phyloP scores from a whole-genome alignment of 192 early-diverging fungal genomes.

The Gorgonomyces haynaldii region DNA sequence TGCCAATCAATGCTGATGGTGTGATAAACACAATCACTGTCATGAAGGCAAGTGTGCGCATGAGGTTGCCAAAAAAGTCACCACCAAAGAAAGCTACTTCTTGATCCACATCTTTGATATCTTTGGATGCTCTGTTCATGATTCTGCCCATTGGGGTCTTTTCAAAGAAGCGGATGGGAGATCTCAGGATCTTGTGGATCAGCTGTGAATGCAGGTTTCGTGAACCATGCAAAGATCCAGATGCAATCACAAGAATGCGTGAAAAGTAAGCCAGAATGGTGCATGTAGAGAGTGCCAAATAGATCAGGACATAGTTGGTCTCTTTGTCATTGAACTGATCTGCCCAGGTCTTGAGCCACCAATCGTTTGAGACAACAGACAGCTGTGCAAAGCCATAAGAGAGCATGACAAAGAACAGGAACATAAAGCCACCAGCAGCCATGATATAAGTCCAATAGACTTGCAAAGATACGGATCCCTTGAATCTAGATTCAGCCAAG shows the following conservation, averaged over 20 bases:
- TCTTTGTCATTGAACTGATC: slow-evolving; percentile 9
- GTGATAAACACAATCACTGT: slow-evolving; percentile 3
- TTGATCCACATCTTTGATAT: slow-evolving; percentile 19
- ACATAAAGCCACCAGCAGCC: slow-evolving; percentile 17
- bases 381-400: slow-evolving; percentile 6
- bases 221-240: slow-evolving; percentile 7
- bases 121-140: slow-evolving; percentile 25
- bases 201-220: slow-evolving; percentile 9
- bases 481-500: slow-evolving; percentile 6
- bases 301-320: slow-evolving; percentile 8
- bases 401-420: slow-evolving; percentile 9
- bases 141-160: slow-evolving; percentile 81
- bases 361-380: slow-evolving; percentile 8
- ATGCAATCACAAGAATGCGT: slow-evolving; percentile 9
- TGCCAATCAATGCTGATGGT: slow-evolving; percentile 3
- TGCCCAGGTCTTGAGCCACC: slow-evolving; percentile 26
- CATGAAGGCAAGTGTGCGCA: not conserved
- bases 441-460: slow-evolving; percentile 17
- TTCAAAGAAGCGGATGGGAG: slow-evolving; percentile 81
- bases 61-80: slow-evolving; percentile 9
- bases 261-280: not conserved
- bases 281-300: not conserved
- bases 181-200: slow-evolving; percentile 16
- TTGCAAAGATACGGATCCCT: not conserved
- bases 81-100: slow-evolving; percentile 10